Conservation (phyloP, 306 rosid species). For the Nissolia schottii region DNA sequence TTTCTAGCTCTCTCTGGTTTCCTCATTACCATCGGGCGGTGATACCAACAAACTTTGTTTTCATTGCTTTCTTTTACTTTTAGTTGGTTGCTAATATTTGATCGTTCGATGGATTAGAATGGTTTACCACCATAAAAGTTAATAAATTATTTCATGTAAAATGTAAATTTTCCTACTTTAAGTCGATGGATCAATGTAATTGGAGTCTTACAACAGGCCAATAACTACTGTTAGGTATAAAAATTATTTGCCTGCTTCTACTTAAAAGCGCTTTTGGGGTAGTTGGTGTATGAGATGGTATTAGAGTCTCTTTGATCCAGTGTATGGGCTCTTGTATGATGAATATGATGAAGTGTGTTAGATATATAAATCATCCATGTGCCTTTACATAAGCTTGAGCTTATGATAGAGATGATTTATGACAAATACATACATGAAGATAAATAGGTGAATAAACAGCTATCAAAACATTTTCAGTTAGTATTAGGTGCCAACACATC, state of each 20-base stretch:
- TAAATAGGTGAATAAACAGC: constrained; percentile 2
- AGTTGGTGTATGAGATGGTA: too few relatives aligned
- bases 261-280: too few relatives aligned
- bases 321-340: too few relatives aligned
- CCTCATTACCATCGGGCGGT: background rate
- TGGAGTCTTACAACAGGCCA: background rate
- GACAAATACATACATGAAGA: background rate
- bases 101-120: background rate
- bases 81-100: background rate
- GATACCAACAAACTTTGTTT: background rate
- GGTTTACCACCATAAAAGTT: background rate
- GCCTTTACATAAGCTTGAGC: too few relatives aligned
- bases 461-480: background rate
- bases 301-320: too few relatives aligned
- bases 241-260: too few relatives aligned
- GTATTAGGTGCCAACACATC: background rate
- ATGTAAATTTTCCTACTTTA: background rate
- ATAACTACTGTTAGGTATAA: background rate
- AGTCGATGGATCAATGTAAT: background rate
- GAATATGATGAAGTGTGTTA: too few relatives aligned
- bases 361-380: too few relatives aligned
- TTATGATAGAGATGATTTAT: too few relatives aligned
- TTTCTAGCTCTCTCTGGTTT: background rate
- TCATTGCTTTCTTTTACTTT: background rate
- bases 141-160: background rate